Conservation (phyloP, 495 filamentous ascomycete species). For the Penicillium antarcticum region DNA sequence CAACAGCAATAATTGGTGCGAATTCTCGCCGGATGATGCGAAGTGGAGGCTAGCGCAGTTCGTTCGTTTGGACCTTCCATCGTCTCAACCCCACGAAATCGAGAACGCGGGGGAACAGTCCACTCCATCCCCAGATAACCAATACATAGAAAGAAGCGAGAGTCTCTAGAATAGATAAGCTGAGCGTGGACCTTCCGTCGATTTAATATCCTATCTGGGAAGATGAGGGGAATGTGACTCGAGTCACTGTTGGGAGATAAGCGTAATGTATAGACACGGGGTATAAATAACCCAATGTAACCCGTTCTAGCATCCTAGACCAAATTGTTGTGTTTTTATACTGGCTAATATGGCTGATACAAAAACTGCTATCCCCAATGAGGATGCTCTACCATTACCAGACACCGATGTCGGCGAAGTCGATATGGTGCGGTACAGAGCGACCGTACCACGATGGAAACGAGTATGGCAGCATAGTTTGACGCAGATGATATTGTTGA, state of each 20-base stretch:
- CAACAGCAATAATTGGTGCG: background rate
- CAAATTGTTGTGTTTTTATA: no score
- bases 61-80: conserved; percentile 23
- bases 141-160: no score
- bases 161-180: conserved; percentile 4
- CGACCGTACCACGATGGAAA: conserved; percentile 24
- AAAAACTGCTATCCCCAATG: conserved; percentile 8
- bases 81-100: background rate
- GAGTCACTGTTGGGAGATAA: background rate
- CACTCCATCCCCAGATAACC: background rate
- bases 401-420: background rate
- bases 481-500: conserved; percentile 31
- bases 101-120: conserved; percentile 9
- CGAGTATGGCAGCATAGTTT: conserved; percentile 30
- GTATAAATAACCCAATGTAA: no score
- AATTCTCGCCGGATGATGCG: background rate
- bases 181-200: background rate
- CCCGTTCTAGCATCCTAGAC: no score
- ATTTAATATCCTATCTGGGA: background rate
- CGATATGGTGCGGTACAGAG: conserved; percentile 14
- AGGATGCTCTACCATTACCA: background rate
- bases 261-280: background rate
- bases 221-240: background rate
- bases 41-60: background rate
- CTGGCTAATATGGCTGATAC: conserved; percentile 7